A percentile compares a stretch with the other conserved stretches of the same genome.
These are phyloP conservation scores for Euphorbia corollata DNA, from an alignment of 441 rosid species.

Conservation along the genomic window DNA sequence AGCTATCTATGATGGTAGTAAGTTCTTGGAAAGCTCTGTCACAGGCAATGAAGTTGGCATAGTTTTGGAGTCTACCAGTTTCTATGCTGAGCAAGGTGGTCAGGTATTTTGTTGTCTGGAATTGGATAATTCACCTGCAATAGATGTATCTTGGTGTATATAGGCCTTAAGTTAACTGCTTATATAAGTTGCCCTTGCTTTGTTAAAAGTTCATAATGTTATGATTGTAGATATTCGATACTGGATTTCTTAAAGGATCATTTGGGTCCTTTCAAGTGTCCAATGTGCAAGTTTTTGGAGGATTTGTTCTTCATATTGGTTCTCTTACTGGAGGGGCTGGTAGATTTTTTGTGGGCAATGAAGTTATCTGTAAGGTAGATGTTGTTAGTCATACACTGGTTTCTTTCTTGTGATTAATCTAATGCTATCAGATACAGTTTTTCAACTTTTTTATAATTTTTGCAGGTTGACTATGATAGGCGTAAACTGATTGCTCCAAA, in stretches of 20 bases:
- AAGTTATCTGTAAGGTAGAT: constrained; percentile 74
- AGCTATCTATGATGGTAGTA: constrained; percentile 81
- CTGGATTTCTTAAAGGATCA: constrained; percentile 66
- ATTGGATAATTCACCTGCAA: constrained; percentile 5
- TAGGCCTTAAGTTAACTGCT: neutral
- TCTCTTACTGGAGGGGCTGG: constrained; percentile 40
- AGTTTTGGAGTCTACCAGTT: constrained; percentile 69
- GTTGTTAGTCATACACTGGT: neutral
- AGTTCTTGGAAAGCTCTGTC: constrained; percentile 50
- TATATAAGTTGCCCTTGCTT: neutral
- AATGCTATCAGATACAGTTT: neutral
- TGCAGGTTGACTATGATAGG: constrained; percentile 86
- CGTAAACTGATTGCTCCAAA: constrained; percentile 85
- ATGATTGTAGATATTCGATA: constrained; percentile 76
- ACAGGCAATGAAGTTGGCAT: constrained; percentile 59
- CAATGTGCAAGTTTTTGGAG: constrained; percentile 87
- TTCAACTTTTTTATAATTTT: constrained; percentile 13
- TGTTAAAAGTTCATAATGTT: constrained; percentile 17
- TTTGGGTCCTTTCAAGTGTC: constrained; percentile 72
- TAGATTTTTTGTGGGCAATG: constrained; percentile 55
- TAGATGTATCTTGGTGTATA: neutral
- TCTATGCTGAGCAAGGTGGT: constrained; percentile 99
- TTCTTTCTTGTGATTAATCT: constrained; percentile 15
- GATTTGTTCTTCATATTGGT: constrained; percentile 88
- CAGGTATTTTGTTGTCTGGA: constrained; percentile 51